Conservation (phyloP, 768 basidiomycete species). For the Mycena belliarum region DNA sequence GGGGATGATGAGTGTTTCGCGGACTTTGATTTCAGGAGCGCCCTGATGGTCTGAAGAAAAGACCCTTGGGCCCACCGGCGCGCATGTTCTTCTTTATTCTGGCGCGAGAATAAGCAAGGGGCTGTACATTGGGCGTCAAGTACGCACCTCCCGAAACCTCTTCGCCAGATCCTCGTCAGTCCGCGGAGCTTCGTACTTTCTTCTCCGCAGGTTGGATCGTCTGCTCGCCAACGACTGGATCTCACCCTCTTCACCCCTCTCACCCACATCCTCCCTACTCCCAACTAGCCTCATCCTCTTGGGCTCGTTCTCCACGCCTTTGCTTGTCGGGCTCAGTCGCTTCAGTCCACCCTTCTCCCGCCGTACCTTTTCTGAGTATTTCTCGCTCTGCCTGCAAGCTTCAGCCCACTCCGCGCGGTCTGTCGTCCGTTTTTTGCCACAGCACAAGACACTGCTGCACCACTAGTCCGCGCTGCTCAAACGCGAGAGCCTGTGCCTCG, state of each 20-base stretch:
- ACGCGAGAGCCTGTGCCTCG: constrained; percentile 42
- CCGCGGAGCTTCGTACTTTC: constrained; percentile 51
- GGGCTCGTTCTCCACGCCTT: not conserved
- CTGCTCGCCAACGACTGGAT: constrained; percentile 36
- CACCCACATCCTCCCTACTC: constrained; percentile 4
- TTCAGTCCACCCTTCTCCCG: constrained; percentile 19
- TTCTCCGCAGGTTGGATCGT: constrained; percentile 39
- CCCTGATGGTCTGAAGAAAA: constrained; percentile 54
- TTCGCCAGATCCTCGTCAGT: constrained; percentile 67
- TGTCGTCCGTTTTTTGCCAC: constrained; percentile 49
- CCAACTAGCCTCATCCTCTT: constrained; percentile 11
- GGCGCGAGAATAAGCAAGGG: constrained; percentile 17
- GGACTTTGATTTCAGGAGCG: constrained; percentile 36
- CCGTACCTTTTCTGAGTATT: constrained; percentile 55
- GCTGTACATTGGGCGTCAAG: constrained; percentile 14
- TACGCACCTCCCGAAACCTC: constrained; percentile 66
- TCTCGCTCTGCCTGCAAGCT: constrained; percentile 60
- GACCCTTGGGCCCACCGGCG: constrained; percentile 75
- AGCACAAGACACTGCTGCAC: constrained; percentile 43
- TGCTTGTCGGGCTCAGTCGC: constrained; percentile 13
- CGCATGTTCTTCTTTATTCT: constrained; percentile 76
- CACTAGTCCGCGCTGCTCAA: constrained; percentile 39
- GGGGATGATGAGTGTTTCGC: constrained; percentile 28
- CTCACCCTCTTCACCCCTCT: not conserved
- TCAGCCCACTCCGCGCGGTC: constrained; percentile 59